Evolutionary conservation across 164 flowering plant genomes (phyloP), one percentile per base, ranked within the genome.

Genomic region (Chloranthus sessilifolius): DNA sequence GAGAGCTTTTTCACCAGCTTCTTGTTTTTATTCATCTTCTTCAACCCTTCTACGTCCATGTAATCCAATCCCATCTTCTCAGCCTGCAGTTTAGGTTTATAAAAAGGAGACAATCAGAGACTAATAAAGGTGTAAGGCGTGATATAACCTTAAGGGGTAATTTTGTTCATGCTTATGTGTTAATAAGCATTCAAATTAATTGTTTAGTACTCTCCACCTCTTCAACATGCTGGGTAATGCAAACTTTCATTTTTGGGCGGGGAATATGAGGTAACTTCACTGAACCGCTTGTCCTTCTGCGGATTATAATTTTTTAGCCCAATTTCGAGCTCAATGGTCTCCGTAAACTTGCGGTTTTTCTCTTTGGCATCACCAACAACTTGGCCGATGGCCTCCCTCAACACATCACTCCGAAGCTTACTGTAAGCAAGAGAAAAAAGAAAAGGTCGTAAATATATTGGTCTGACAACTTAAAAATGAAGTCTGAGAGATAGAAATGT

Each of bases 281-380:
- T 69, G 55, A 69, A 69, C 44, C 70, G 66, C 66, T 65, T 69
- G 45, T 65, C 74, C 53, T 69, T 65, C 9, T 69, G 74, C 0
- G 66, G 73, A 10, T 69, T 66, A 52, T 69, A 69, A 52, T 69
- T 69, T 47, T 69, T 69, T 62, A 69, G 28, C 2, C 74, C 74
- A 46, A 70, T 62, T 40, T 71, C 72, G 2, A 71, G 67, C 59
- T 71, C 76, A 46, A 71, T 50, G 11, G 72, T 71, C 58, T 71
- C 72, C 1, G 43, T 30, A 31, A 71, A 71, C 5, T 71, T 71
- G 4, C 76, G 47, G 3, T 64, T 64, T 35, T 67, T 71, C 56
- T 60, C 72, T 15, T 58, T 61, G 0, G 59, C 40, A n/a, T 43
- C 55, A 2, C 21, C 31, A 10, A 22, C 12, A 12, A 71, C 41